A percentile compares a stretch with the other conserved stretches of the same genome.
Conservation (phyloP, 2,329 filamentous ascomycete genomes). For the Graphilbum sp. region DNA sequence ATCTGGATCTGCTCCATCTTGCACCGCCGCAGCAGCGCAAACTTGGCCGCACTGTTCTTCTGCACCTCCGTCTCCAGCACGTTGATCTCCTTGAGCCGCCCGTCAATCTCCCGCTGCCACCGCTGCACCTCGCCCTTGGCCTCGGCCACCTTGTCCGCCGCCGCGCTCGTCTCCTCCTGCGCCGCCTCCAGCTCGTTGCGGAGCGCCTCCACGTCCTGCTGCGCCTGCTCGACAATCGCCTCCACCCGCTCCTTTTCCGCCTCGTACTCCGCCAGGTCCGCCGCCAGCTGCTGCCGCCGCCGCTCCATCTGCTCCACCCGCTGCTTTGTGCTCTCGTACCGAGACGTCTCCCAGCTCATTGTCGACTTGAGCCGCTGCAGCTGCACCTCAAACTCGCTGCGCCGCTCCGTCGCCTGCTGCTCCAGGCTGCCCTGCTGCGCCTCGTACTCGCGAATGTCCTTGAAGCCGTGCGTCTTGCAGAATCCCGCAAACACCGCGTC, state of each 20-base stretch:
- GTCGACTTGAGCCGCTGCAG: slow-evolving; percentile 54
- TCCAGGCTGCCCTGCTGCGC: slow-evolving; percentile 84
- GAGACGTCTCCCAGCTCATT: slow-evolving; percentile 38
- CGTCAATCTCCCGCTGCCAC: slow-evolving; percentile 69
- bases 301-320: slow-evolving; percentile 55
- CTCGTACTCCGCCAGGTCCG: slow-evolving; percentile 53
- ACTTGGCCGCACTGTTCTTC: slow-evolving; percentile 69
- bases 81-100: slow-evolving; percentile 53
- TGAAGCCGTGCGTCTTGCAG: slow-evolving; percentile 73
- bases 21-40: slow-evolving; percentile 70
- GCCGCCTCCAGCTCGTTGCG: slow-evolving; percentile 54
- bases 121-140: slow-evolving; percentile 69
- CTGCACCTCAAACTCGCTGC: slow-evolving; percentile 73
- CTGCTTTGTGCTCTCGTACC: slow-evolving; percentile 40
- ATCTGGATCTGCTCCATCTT: slow-evolving; percentile 87
- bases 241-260: slow-evolving; percentile 60
- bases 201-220: slow-evolving; percentile 62
- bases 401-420: slow-evolving; percentile 76
- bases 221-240: slow-evolving; percentile 52
- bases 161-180: slow-evolving; percentile 50
- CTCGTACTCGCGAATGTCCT: slow-evolving; percentile 83
- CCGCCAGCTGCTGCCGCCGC: slow-evolving; percentile 47
- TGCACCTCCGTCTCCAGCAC: slow-evolving; percentile 74
- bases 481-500: slow-evolving; percentile 78
- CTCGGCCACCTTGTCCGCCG: slow-evolving; percentile 59